A percentile compares a stretch with the other conserved stretches of the same genome.
These are phyloP conservation scores for Gryganskiella cystojenkinii DNA, from an alignment of 192 early-diverging fungal genomes.

Conservation along the genomic window DNA sequence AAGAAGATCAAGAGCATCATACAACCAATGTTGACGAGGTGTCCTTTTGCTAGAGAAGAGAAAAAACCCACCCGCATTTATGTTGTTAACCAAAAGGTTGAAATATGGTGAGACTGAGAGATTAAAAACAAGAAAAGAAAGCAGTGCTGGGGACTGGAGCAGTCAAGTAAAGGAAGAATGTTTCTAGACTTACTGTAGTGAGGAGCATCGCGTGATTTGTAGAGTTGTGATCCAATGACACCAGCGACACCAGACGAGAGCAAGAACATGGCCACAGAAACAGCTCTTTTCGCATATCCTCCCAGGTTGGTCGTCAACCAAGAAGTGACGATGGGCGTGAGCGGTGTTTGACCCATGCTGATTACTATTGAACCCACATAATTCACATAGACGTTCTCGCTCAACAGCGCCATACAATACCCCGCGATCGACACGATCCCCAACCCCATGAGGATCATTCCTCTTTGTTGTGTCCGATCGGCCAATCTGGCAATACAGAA, in stretches of 20 bases:
- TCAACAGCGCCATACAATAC: conserved; percentile 27
- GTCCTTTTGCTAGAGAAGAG: conserved; percentile 24
- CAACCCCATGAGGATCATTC: conserved; percentile 26
- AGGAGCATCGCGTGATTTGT: conserved; percentile 11
- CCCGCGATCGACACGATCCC: conserved; percentile 13
- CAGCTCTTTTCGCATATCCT: conserved; percentile 27
- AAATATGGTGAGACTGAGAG: neutral
- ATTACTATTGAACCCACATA: conserved; percentile 29
- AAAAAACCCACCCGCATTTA: too few relatives aligned
- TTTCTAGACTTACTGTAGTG: conserved; percentile 15
- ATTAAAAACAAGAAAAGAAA: neutral
- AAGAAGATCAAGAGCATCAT: conserved; percentile 2
- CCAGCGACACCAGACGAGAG: conserved; percentile 26
- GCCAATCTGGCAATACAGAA: conserved; percentile 25
- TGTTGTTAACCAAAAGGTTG: too few relatives aligned
- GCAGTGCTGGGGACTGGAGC: neutral
- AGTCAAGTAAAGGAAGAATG: neutral
- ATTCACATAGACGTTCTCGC: conserved; percentile 27
- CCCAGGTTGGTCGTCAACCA: conserved; percentile 49
- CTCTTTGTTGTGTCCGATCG: conserved; percentile 35
- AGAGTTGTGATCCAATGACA: conserved; percentile 21
- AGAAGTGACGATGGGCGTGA: conserved; percentile 28
- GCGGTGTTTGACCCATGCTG: conserved; percentile 36
- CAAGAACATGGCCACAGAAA: conserved; percentile 31
- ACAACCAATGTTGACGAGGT: conserved; percentile 20